phyloP scores from a whole-genome alignment of 2,329 filamentous ascomycete species.

The Diaporthe batatas region DNA sequence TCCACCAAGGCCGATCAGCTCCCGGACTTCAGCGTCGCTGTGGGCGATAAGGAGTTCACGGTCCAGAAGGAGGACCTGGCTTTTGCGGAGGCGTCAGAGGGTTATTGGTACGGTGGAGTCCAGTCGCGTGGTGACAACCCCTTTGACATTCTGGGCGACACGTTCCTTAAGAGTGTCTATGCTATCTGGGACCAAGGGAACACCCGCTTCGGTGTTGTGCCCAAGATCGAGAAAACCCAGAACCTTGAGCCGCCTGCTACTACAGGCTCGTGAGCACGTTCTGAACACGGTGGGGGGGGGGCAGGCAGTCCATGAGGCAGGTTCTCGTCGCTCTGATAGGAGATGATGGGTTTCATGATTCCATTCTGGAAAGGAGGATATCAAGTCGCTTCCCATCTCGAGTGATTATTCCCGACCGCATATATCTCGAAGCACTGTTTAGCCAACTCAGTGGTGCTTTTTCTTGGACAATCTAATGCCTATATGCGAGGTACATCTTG shows the following conservation, averaged over 20 bases:
- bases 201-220: slow-evolving; percentile 70
- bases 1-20: slow-evolving; percentile 64
- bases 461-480: not conserved
- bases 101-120: slow-evolving; percentile 73
- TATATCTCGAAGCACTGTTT: slow-evolving; percentile 7
- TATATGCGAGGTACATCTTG: too few relatives aligned
- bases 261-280: slow-evolving; percentile 20
- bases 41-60: slow-evolving; percentile 71
- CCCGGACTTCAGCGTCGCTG: slow-evolving; percentile 72
- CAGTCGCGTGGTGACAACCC: slow-evolving; percentile 70
- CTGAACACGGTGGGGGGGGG: not conserved
- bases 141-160: slow-evolving; percentile 75
- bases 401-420: not conserved
- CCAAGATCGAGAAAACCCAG: slow-evolving; percentile 61
- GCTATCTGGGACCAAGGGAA: slow-evolving; percentile 76
- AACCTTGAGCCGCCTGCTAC: slow-evolving; percentile 47
- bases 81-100: slow-evolving; percentile 54
- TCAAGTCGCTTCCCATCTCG: not conserved
- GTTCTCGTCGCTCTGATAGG: not conserved
- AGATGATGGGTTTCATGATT: not conserved
- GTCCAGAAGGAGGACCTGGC: slow-evolving; percentile 63
- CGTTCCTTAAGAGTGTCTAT: slow-evolving; percentile 75
- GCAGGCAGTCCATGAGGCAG: too few relatives aligned
- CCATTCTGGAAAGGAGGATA: slow-evolving; percentile 2
- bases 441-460: slow-evolving; percentile 19